Base-by-base conservation (phyloP, 108 stramenopile species). In the Cyclotella kingstonii region DNA sequence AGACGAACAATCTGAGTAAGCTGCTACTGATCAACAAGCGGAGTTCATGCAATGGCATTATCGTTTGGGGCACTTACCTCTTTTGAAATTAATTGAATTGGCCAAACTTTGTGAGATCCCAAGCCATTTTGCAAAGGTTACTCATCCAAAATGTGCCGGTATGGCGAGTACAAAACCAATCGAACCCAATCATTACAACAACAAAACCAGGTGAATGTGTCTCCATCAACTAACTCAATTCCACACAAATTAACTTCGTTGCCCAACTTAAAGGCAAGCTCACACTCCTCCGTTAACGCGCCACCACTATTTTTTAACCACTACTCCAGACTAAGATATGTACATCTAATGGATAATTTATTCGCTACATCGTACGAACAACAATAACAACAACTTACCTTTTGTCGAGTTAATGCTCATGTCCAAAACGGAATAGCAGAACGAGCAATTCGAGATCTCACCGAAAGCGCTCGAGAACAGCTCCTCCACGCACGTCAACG, bases 231-330 rank as follows among this genome's bases (percentile, higher is more conserved):
- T 68, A 77, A 35, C 40, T 70, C 5, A 33, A 45, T 4, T 65
- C 55, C 3, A 50, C 54, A 5, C 36, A 60, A 15, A 59, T 57
- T 22, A 66, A 71, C 18, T 61, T 78, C 12, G 46, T 78, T 40
- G 65, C 47, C 5, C 77, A 78, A 27, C 2, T 58, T 1, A 68
- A 60, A 44, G 68, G 76, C 19, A 23, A 5, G 12, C 39, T 76
- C 1, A 66, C 63, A 11, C 47, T 34, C 11, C 12, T 41, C 25
- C 62, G 46, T 3, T 65, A 73, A 35, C 17, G 18, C 11, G 50
- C 5, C 5, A 56, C 55, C 0, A 65, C 55, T 0, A 48, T 73
- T 3, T 73, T 73, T 73, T 40, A 63, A 73, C 31, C 71, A 69
- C 34, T 69, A 41, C 58, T 36, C 21, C 9, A 2, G 50, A 2